Percentiles rank a stretch among this genome's conserved stretches.
phyloP scores from a whole-genome alignment of 2,329 filamentous ascomycete species.

The Trichoderma asperellum region DNA sequence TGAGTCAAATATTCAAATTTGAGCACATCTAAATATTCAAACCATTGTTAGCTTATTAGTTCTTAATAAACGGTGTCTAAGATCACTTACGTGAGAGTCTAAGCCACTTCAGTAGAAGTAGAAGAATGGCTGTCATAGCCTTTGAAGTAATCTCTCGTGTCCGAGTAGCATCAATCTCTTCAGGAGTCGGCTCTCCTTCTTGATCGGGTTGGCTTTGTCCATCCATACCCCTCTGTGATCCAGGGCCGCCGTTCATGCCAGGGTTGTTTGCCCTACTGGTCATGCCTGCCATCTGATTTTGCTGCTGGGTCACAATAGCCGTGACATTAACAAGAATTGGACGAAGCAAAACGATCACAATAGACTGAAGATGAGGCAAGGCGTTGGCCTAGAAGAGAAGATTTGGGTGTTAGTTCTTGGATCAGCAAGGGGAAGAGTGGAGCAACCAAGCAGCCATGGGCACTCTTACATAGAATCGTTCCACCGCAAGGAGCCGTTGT shows the following conservation, averaged over 20 bases:
- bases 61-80: neutral
- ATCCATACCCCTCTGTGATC: constrained; percentile 39
- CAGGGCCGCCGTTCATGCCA: constrained; percentile 47
- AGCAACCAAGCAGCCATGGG: neutral
- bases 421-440: neutral
- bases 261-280: constrained; percentile 45
- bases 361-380: constrained; percentile 84
- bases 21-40: constrained; percentile 70
- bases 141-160: constrained; percentile 87
- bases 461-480: constrained; percentile 79
- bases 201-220: constrained; percentile 44
- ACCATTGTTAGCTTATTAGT: neutral
- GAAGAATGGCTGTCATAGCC: constrained; percentile 84
- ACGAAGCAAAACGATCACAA: constrained; percentile 91
- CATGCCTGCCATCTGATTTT: constrained; percentile 49
- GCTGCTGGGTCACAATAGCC: constrained; percentile 66
- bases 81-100: constrained; percentile 79
- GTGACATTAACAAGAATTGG: constrained; percentile 87
- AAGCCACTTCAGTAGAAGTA: constrained; percentile 94
- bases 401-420: constrained; percentile 34
- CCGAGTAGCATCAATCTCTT: constrained; percentile 81
- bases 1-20: constrained; percentile 97
- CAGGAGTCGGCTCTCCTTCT: constrained; percentile 58
- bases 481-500: constrained; percentile 71
- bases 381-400: constrained; percentile 61